A percentile compares a stretch with the other conserved stretches of the same genome.
Conservation (phyloP, 768 basidiomycete genomes). For the Cyclocybe aegerita region DNA sequence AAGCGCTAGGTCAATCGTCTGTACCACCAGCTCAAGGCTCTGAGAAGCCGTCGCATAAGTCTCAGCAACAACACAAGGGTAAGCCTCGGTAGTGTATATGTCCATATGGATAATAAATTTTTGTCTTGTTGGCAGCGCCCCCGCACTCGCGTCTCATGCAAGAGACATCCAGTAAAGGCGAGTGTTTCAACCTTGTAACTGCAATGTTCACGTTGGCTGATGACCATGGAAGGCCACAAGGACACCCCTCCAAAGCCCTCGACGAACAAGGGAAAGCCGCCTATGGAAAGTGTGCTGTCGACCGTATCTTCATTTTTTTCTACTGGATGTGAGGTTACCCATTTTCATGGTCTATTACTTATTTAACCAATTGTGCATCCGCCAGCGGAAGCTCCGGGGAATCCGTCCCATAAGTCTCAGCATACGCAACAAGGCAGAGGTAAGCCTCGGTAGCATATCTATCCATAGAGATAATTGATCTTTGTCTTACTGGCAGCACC, state of each 20-base stretch:
- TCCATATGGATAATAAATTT: constrained; percentile 10
- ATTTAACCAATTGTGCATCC: constrained; percentile 7
- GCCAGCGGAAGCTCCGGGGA: constrained; percentile 11
- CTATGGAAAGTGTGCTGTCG: constrained; percentile 3
- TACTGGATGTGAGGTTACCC: constrained; percentile 13
- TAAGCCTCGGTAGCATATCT: constrained; percentile 7
- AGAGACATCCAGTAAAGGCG: constrained; percentile 11
- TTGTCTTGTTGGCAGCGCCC: constrained; percentile 11
- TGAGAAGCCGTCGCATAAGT: constrained; percentile 11
- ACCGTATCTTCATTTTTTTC: constrained; percentile 6
- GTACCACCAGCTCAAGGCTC: constrained; percentile 10
- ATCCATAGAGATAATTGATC: too few species aligned
- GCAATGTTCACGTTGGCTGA: constrained; percentile 13
- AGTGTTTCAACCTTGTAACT: constrained; percentile 8
- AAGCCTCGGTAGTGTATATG: too few species aligned
- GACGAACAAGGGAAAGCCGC: constrained; percentile 10
- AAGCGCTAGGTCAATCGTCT: constrained; percentile 13
- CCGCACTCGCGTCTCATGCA: constrained; percentile 9
- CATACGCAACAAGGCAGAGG: constrained; percentile 10
- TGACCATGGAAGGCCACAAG: constrained; percentile 11
- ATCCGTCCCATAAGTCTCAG: too few species aligned
- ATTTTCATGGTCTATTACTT: constrained; percentile 8
- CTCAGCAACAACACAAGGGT: constrained; percentile 15
- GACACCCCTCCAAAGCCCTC: constrained; percentile 10
- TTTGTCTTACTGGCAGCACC: too few species aligned